Evolutionary conservation across 2,329 filamentous ascomycete species (phyloP), one percentile per base, ranked within the genome.

Genomic region (Arthrocladium fulminans): DNA sequence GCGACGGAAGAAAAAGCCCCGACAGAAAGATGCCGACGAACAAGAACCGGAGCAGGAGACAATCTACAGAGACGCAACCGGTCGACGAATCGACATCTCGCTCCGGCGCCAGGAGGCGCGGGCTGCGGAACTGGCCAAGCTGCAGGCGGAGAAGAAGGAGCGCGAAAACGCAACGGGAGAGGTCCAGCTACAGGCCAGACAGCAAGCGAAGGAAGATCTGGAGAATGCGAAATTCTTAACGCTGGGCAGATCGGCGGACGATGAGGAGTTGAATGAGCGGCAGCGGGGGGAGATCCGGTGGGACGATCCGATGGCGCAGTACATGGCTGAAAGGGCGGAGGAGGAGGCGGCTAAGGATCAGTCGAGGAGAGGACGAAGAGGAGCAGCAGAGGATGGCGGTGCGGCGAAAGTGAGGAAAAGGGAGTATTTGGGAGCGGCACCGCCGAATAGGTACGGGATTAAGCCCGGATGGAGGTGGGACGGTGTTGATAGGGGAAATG

Each of bases 391-490:
- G 53, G 65, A 60, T 56, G 43, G 20, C 3, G 43, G 19, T 12
- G 69, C 66, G 57, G 69, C 65, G 60, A 63, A 63, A 35, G 73
- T 71, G 6, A 76, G 73, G 15, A 80, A 76, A 55, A 86, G 84
- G 3, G 64, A 85, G 3, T 98, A 97, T 64, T 71, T 80, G 51
- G 92, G 90, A 0, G 76, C 83, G 0, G 86, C 84, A 48, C 77
- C 86, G 60, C 92, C 92, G 38, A 98, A 98, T 73, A 77, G 92
- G 17, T 97, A 97, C 69, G 87, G 86, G 1, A 97, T 98, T 53
- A 76, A 83, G 52, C 92, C 92, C 0, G 94, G 92, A 0, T 88
- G 94, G 70, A 75, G 87, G 55, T 98, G 92, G 92, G 92, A 98
- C 72, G 92, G 94, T 4, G 92, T 98, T 15, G 92, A 98, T 72